Conservation (phyloP, 202 grass and related monocot genomes). For the Setaria italica region DNA sequence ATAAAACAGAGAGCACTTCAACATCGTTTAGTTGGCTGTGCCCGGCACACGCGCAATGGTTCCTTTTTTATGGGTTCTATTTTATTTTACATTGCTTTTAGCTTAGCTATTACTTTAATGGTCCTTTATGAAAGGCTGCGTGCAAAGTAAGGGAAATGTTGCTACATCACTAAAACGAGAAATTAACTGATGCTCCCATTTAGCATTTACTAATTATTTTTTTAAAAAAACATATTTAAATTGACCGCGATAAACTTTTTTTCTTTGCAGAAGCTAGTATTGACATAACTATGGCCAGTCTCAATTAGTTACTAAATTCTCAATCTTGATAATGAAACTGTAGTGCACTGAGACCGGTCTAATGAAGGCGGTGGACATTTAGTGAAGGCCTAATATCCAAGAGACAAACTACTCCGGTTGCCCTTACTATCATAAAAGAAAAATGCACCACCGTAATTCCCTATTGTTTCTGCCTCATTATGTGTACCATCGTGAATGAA, state of each 20-base stretch:
- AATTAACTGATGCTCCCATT: not conserved
- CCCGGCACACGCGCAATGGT: slow-evolving; percentile 9
- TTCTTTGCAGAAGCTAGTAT: not conserved
- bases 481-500: not conserved
- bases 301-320: no score
- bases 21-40: not conserved
- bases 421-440: no score
- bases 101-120: slow-evolving; percentile 27
- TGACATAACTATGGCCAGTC: no score
- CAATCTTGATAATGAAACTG: no score
- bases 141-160: slow-evolving; percentile 5
- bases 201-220: not conserved
- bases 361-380: not conserved
- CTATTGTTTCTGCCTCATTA: not conserved
- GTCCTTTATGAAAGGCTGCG: not conserved
- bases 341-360: no score
- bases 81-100: slow-evolving; percentile 3
- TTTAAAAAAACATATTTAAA: not conserved
- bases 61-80: not conserved
- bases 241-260: not conserved
- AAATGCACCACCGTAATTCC: not conserved
- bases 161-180: slow-evolving; percentile 4
- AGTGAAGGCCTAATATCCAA: not conserved
- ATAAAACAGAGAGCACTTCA: not conserved
- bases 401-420: no score